Evolutionary conservation across 192 early-diverging fungal genomes (phyloP).

Genomic region (Dispira simplex): DNA sequence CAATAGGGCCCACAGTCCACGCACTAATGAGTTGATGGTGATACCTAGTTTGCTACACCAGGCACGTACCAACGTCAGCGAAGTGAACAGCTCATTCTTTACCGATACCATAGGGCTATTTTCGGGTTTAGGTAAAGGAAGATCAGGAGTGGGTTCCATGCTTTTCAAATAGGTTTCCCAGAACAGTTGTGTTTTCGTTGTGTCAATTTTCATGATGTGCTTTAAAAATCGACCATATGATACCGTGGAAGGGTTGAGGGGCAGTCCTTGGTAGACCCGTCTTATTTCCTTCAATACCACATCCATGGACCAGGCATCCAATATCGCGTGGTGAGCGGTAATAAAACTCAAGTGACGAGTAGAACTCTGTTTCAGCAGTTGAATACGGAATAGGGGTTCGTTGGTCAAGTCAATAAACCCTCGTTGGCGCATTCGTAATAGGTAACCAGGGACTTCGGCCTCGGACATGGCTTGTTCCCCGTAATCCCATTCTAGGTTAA

Average conservation of each 20-base stretch:
- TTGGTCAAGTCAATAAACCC: no score
- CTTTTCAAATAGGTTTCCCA: neutral
- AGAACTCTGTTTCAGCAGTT: neutral
- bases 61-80: neutral
- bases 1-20: slow-evolving; percentile 3
- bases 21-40: neutral
- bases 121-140: neutral
- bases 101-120: neutral
- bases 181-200: neutral
- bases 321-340: slow-evolving; percentile 5
- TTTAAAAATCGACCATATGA: neutral
- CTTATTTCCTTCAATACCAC: neutral
- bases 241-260: neutral
- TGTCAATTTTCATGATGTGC: neutral
- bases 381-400: neutral
- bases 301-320: slow-evolving; percentile 8
- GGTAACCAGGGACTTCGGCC: no score
- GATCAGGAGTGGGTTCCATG: neutral
- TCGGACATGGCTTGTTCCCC: no score
- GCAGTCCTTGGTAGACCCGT: neutral
- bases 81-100: neutral
- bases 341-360: neutral
- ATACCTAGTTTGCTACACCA: neutral
- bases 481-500: no score
- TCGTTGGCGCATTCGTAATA: no score